Conservation (phyloP, 106 monocot genomes). For the Allium fistulosum region DNA sequence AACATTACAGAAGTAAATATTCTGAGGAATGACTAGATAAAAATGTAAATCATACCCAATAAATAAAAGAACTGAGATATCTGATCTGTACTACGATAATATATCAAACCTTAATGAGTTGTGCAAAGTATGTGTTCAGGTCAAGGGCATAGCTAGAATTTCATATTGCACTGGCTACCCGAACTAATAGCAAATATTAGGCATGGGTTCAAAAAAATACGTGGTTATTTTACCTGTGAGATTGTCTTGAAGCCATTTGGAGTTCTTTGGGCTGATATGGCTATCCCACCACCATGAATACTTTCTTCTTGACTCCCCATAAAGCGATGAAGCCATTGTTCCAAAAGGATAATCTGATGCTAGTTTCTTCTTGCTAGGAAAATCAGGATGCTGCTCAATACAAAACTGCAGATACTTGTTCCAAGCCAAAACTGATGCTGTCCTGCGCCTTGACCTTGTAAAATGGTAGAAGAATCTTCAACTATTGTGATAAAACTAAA, state of each 20-base stretch:
- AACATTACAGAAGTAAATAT: no score
- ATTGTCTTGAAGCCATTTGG: conserved; percentile 98
- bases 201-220: not conserved
- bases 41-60: no score
- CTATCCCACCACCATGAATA: conserved; percentile 99
- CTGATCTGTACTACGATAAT: no score
- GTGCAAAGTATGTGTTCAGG: no score
- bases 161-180: no score
- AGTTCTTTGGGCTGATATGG: conserved; percentile 87
- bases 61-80: no score
- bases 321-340: conserved; percentile 54
- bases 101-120: no score
- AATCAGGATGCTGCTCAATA: not conserved
- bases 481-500: not conserved
- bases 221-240: conserved; percentile 50
- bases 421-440: conserved; percentile 6
- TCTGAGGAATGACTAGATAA: no score
- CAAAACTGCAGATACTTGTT: conserved; percentile 1
- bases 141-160: no score
- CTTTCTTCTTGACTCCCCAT: conserved; percentile 43
- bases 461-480: not conserved
- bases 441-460: not conserved
- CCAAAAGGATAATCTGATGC: not conserved
- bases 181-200: no score
- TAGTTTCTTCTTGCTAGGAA: not conserved